Conservation (phyloP, 306 rosid species). For the Clitoria ternatea region DNA sequence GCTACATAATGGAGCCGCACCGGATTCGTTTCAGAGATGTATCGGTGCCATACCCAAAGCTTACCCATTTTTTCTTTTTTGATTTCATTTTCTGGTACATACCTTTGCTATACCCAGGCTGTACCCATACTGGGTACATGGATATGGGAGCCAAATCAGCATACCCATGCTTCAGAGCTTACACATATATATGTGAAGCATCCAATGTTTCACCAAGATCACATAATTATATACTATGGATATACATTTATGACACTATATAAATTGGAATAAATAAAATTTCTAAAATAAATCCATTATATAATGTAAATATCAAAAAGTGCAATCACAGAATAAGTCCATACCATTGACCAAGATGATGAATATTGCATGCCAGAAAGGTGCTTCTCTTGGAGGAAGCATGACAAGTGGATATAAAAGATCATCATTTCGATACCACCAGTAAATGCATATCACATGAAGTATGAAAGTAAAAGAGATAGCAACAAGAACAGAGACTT, state of each 20-base stretch:
- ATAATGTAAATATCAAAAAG: neutral
- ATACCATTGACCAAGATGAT: conserved; percentile 87
- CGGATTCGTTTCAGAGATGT: no score
- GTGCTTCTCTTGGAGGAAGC: conserved; percentile 80
- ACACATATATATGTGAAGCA: neutral
- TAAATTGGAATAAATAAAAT: conserved; percentile 6
- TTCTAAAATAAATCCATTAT: neutral
- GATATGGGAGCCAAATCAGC: no score
- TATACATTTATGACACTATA: neutral
- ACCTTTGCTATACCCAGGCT: no score
- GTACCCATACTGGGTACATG: no score
- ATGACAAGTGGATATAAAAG: conserved; percentile 62
- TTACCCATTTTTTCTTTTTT: no score
- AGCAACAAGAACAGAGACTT: conserved; percentile 49
- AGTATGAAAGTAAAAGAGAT: conserved; percentile 50
- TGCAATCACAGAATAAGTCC: conserved; percentile 11
- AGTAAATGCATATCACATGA: conserved; percentile 70
- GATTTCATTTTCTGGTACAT: no score
- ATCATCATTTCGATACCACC: conserved; percentile 77
- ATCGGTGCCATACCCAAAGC: no score
- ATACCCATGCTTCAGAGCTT: no score
- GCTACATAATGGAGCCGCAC: no score
- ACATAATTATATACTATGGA: neutral
- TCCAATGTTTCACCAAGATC: neutral
- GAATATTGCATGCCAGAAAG: conserved; percentile 87